Percentiles rank a stretch among this genome's conserved stretches.
Conservation (phyloP, 257 asterid genomes). For the Thymus quinquecostatus region DNA sequence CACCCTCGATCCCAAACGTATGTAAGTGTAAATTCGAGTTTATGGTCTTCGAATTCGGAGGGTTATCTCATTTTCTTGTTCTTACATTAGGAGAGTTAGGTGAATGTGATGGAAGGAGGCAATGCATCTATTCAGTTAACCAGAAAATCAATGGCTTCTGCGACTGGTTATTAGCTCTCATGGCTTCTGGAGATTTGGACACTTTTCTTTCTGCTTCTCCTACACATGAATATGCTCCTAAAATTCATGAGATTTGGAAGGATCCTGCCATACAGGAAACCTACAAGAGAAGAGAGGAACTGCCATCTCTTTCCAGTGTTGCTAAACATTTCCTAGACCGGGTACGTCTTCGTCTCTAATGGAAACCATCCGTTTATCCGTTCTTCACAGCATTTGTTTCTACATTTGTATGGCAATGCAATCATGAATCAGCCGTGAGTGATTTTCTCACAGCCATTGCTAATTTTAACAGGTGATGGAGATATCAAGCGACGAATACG, state of each 20-base stretch:
- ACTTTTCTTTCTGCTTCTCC: constrained; percentile 54
- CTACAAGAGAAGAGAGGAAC: constrained; percentile 63
- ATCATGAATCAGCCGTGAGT: neutral
- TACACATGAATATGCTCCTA: constrained; percentile 60
- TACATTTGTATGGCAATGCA: too few species aligned
- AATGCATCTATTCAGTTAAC: constrained; percentile 52
- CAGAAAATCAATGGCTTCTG: constrained; percentile 49
- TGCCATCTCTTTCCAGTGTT: constrained; percentile 53
- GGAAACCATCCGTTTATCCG: neutral
- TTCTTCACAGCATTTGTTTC: too few species aligned
- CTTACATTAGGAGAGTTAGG: constrained; percentile 32
- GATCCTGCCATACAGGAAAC: constrained; percentile 79
- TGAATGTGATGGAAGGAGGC: constrained; percentile 37
- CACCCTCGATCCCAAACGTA: too few species aligned
- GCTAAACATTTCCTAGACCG: constrained; percentile 68
- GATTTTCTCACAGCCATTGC: constrained; percentile 19
- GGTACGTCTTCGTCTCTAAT: constrained; percentile 42
- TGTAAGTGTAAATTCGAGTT: too few species aligned
- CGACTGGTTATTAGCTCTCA: constrained; percentile 59
- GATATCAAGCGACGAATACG: constrained; percentile 64
- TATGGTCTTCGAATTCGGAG: too few species aligned
- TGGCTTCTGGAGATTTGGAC: constrained; percentile 54
- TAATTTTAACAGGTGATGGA: constrained; percentile 51
- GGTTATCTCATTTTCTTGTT: neutral
- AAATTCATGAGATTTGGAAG: constrained; percentile 65